Percentiles rank a stretch among this genome's conserved stretches.
These are phyloP conservation scores for Mortierella sp. DNA, from an alignment of 371 early-diverging fungal species.

Conservation along the genomic window DNA sequence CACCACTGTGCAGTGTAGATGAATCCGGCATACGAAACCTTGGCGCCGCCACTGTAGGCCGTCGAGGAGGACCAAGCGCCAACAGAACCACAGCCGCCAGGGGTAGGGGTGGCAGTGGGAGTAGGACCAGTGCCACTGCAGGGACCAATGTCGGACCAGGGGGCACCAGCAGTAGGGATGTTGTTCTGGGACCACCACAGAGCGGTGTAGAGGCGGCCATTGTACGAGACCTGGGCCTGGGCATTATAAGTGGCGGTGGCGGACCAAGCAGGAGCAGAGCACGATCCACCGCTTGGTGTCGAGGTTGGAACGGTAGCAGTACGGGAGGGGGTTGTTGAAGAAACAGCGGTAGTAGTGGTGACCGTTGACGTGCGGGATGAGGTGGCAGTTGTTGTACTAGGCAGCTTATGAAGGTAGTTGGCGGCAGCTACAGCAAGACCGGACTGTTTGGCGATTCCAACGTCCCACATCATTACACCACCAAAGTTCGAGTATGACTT, in stretches of 20 bases:
- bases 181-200: constrained; percentile 60
- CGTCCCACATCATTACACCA: constrained; percentile 76
- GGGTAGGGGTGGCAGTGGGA: constrained; percentile 12
- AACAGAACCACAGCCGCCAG: constrained; percentile 29
- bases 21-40: constrained; percentile 61
- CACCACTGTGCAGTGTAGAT: constrained; percentile 59
- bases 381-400: constrained; percentile 10
- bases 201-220: constrained; percentile 56
- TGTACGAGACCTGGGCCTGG: constrained; percentile 61
- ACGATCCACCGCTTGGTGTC: neutral
- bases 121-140: constrained; percentile 20
- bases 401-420: constrained; percentile 11
- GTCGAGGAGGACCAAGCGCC: constrained; percentile 51
- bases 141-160: constrained; percentile 52
- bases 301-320: constrained; percentile 24
- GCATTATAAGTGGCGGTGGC: constrained; percentile 58
- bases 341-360: constrained; percentile 9
- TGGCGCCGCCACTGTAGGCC: constrained; percentile 59
- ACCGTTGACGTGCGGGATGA: constrained; percentile 21
- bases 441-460: neutral
- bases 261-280: constrained; percentile 54
- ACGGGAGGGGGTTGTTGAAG: constrained; percentile 13
- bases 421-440: constrained; percentile 31
- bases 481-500: constrained; percentile 63
- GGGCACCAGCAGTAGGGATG: constrained; percentile 47